Conservation (phyloP, 495 filamentous ascomycete genomes). For the Aspergillus affinis region DNA sequence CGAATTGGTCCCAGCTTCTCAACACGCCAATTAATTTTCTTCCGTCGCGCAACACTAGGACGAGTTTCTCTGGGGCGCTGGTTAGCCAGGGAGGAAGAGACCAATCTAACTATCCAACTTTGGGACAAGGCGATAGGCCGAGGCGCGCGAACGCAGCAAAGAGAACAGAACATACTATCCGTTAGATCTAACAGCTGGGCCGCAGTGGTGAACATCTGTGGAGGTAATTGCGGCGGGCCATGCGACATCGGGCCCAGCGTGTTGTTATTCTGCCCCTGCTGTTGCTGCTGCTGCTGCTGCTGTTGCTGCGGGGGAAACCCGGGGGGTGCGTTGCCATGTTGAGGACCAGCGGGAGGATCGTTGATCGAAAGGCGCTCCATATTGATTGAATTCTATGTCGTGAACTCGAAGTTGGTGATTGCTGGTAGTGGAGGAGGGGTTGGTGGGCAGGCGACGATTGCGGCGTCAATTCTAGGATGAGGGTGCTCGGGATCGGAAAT, state of each 20-base stretch:
- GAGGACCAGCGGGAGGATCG: slow-evolving; percentile 33
- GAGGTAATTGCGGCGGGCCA: slow-evolving; percentile 52
- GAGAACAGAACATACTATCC: slow-evolving; percentile 65
- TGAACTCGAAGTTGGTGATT: not conserved
- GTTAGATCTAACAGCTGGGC: slow-evolving; percentile 93
- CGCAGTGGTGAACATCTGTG: slow-evolving; percentile 97
- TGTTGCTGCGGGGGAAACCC: slow-evolving; percentile 23
- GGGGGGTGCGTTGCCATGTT: slow-evolving; percentile 32
- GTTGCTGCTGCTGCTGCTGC: not conserved
- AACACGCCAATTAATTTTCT: slow-evolving; percentile 90
- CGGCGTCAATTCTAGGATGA: slow-evolving; percentile 7
- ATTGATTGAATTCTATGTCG: not conserved
- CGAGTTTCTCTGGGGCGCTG: slow-evolving; percentile 72
- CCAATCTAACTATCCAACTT: not conserved
- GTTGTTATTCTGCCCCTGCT: slow-evolving; percentile 14
- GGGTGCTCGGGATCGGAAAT: not conserved
- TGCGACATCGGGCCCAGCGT: slow-evolving; percentile 25
- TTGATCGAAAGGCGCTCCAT: slow-evolving; percentile 47
- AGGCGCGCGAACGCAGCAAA: not conserved
- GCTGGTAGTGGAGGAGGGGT: slow-evolving; percentile 12
- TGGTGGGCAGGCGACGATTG: slow-evolving; percentile 9
- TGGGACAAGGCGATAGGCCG: not conserved
- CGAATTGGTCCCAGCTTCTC: slow-evolving; percentile 97
- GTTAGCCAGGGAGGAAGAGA: slow-evolving; percentile 1
- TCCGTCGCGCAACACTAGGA: slow-evolving; percentile 86